Percentiles rank a stretch among this genome's conserved stretches.
phyloP scores from a whole-genome alignment of 2,329 filamentous ascomycete species.

The Nigrospora oryzae region DNA sequence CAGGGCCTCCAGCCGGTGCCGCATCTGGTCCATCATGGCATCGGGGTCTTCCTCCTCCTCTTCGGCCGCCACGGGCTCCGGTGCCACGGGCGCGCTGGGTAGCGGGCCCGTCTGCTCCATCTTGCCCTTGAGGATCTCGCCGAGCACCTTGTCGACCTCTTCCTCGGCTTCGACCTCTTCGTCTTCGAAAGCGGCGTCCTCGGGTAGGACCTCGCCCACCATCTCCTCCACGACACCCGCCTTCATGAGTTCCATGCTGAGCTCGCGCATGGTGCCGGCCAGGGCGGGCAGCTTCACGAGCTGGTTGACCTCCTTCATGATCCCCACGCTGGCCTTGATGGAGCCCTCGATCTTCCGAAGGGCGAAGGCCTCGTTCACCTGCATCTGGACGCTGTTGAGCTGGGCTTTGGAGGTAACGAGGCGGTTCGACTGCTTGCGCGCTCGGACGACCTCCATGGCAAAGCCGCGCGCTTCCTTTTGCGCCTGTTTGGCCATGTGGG shows the following conservation, averaged over 20 bases:
- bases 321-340: slow-evolving; percentile 75
- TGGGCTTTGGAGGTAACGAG: slow-evolving; percentile 86
- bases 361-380: slow-evolving; percentile 93
- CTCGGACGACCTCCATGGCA: slow-evolving; percentile 76
- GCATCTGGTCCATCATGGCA: slow-evolving; percentile 89
- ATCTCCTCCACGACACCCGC: slow-evolving; percentile 98
- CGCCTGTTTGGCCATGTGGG: slow-evolving; percentile 70
- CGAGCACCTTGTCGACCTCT: slow-evolving; percentile 88
- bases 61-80: slow-evolving; percentile 47
- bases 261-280: slow-evolving; percentile 79
- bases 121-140: slow-evolving; percentile 80
- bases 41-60: slow-evolving; percentile 82
- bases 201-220: slow-evolving; percentile 77
- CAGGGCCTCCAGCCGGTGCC: slow-evolving; percentile 80
- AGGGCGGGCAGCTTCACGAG: slow-evolving; percentile 80
- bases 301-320: slow-evolving; percentile 95
- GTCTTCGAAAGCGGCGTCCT: slow-evolving; percentile 62
- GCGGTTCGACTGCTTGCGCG: slow-evolving; percentile 66
- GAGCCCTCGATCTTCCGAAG: slow-evolving; percentile 93
- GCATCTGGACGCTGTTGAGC: slow-evolving; percentile 88
- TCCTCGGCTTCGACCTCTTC: slow-evolving; percentile 65
- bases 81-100: slow-evolving; percentile 44
- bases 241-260: slow-evolving; percentile 82
- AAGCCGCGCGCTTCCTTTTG: slow-evolving; percentile 78
- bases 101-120: slow-evolving; percentile 55